Evolutionary conservation across 1,284 basidiomycete species (phyloP).

Genomic region (Rhodotorula sp.): DNA sequence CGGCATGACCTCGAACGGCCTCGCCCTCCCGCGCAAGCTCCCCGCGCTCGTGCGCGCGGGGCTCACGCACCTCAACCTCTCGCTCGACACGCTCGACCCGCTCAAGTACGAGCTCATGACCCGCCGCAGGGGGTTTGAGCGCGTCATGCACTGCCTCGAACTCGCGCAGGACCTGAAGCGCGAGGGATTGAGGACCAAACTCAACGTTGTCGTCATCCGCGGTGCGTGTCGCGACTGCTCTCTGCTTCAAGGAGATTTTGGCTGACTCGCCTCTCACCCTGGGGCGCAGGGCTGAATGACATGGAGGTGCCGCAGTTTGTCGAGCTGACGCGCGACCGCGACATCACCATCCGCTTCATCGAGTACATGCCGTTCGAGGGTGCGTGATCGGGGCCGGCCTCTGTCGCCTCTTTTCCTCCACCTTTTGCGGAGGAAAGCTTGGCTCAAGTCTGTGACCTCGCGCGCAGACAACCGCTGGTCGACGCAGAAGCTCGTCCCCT

Average conservation of each 20-base stretch:
- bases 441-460: neutral
- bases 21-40: slow-evolving; percentile 71
- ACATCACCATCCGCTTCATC: slow-evolving; percentile 77
- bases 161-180: slow-evolving; percentile 21
- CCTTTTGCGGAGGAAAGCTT: fast-evolving
- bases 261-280: slow-evolving; percentile 60
- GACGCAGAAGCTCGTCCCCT: slow-evolving; percentile 74
- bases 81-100: slow-evolving; percentile 81
- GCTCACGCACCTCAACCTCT: slow-evolving; percentile 78
- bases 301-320: slow-evolving; percentile 74
- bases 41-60: slow-evolving; percentile 68
- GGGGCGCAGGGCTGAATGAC: slow-evolving; percentile 70
- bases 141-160: slow-evolving; percentile 38
- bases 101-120: slow-evolving; percentile 87
- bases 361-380: slow-evolving; percentile 93
- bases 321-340: slow-evolving; percentile 65
- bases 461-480: slow-evolving; percentile 78
- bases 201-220: slow-evolving; percentile 79
- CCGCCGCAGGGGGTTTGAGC: slow-evolving; percentile 57
- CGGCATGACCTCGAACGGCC: slow-evolving; percentile 83
- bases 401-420: neutral
- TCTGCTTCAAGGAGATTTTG: neutral
- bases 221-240: slow-evolving; percentile 48
- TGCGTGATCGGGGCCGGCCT: slow-evolving; percentile 47
- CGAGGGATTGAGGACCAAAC: slow-evolving; percentile 58